phyloP scores from a whole-genome alignment of 169 alveolate genomes.

The Cardiosporidium cionae region DNA sequence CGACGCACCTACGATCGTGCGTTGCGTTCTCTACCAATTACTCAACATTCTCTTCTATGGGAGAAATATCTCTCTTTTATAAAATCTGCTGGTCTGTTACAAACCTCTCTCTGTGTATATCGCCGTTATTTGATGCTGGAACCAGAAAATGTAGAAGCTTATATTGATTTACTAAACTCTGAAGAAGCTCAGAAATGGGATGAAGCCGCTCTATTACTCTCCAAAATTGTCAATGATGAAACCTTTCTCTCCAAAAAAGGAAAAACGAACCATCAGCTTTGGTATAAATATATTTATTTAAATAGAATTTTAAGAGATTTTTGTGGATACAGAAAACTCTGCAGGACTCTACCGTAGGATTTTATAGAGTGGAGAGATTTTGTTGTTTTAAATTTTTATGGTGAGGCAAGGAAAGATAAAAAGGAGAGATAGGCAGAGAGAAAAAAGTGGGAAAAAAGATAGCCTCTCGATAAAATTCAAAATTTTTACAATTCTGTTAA shows the following conservation, averaged over 20 bases:
- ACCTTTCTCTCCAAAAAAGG: conserved; percentile 45
- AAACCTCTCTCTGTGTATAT: conserved; percentile 19
- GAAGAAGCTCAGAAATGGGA: conserved; percentile 30
- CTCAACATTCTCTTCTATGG: conserved; percentile 23
- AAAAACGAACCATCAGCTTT: conserved; percentile 54
- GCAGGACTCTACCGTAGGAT: too few species aligned
- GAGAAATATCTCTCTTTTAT: background rate
- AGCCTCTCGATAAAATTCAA: too few species aligned
- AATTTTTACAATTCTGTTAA: too few species aligned
- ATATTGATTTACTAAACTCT: conserved; percentile 33
- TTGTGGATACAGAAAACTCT: background rate
- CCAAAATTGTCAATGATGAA: conserved; percentile 63
- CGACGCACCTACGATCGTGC: conserved; percentile 29
- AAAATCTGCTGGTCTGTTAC: conserved; percentile 3
- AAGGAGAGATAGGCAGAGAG: too few species aligned
- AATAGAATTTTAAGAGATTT: background rate
- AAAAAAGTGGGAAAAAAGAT: too few species aligned
- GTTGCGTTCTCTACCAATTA: conserved; percentile 15
- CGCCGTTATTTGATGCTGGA: conserved; percentile 32
- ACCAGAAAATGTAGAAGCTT: conserved; percentile 26
- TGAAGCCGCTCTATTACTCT: conserved; percentile 55
- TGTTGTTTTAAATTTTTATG: background rate
- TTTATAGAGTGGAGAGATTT: background rate
- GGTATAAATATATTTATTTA: conserved; percentile 32
- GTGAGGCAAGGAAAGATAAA: background rate